Evolutionary conservation across 495 filamentous ascomycete genomes (phyloP).

Genomic region (Trichodelitschia bisporula): DNA sequence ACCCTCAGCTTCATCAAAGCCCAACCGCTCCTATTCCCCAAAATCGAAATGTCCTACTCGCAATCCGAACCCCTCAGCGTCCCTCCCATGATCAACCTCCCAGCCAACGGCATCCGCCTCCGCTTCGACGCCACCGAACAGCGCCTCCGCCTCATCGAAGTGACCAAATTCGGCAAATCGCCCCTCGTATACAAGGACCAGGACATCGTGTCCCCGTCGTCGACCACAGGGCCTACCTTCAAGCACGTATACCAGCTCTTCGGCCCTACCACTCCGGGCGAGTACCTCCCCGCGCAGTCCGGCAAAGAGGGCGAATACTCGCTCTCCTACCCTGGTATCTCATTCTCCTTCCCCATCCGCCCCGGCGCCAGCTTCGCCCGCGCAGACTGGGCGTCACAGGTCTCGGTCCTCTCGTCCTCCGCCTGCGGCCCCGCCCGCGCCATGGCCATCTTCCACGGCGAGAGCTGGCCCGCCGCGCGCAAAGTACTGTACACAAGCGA

Average conservation of each 20-base stretch:
- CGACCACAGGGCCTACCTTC: conserved; percentile 47
- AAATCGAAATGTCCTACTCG: conserved; percentile 59
- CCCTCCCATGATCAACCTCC: conserved; percentile 47
- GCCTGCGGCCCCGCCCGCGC: conserved; percentile 47
- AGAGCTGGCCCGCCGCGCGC: conserved; percentile 69
- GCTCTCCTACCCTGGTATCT: conserved; percentile 79
- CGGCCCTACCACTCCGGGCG: conserved; percentile 76
- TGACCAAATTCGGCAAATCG: conserved; percentile 73
- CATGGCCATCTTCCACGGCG: conserved; percentile 72
- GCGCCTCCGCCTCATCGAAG: conserved; percentile 69
- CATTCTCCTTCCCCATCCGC: conserved; percentile 69
- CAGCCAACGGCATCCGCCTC: conserved; percentile 64
- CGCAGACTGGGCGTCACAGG: conserved; percentile 67
- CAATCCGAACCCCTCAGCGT: conserved; percentile 39
- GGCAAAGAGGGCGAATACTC: conserved; percentile 43
- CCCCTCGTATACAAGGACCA: conserved; percentile 62
- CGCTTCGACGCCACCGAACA: conserved; percentile 90
- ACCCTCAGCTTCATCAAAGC: conserved; percentile 64
- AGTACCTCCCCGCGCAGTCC: conserved; percentile 43
- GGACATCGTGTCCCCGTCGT: conserved; percentile 32
- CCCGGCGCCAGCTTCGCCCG: conserved; percentile 51
- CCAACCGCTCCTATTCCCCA: conserved; percentile 55
- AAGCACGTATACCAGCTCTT: conserved; percentile 77
- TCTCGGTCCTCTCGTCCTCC: conserved; percentile 59
- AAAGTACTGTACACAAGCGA: conserved; percentile 47